phyloP scores from a whole-genome alignment of 345 rosid species.

The Cardamine resedifolia region DNA sequence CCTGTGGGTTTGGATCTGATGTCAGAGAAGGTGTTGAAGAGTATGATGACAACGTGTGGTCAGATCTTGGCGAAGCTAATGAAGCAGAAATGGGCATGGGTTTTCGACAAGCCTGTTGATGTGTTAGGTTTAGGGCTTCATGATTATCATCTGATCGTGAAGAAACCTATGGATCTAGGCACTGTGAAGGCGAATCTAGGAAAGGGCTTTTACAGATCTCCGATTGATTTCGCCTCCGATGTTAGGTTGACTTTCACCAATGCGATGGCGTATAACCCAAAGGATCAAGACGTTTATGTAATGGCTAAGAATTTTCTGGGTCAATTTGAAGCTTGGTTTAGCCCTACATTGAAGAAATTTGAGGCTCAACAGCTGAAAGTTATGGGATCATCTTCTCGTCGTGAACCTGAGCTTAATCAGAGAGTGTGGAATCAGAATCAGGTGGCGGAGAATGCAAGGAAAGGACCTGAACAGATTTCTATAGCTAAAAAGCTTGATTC shows the following conservation, averaged over 20 bases:
- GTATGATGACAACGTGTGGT: constrained; percentile 48
- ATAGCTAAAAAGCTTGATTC: constrained; percentile 38
- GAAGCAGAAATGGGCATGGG: constrained; percentile 63
- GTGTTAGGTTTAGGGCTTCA: constrained; percentile 61
- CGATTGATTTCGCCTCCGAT: constrained; percentile 64
- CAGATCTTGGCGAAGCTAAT: constrained; percentile 70
- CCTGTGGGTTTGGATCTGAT: constrained; percentile 26
- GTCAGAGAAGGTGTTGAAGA: constrained; percentile 26
- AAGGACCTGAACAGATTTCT: constrained; percentile 39
- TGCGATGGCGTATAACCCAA: constrained; percentile 76
- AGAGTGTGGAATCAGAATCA: constrained; percentile 26
- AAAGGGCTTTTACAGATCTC: constrained; percentile 55
- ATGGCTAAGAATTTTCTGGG: constrained; percentile 55
- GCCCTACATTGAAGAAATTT: constrained; percentile 33
- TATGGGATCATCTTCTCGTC: constrained; percentile 30
- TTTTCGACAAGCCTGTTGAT: constrained; percentile 69
- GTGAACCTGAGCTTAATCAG: constrained; percentile 17
- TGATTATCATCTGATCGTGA: constrained; percentile 60
- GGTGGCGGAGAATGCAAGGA: constrained; percentile 22
- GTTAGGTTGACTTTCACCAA: constrained; percentile 72
- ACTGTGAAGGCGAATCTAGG: constrained; percentile 57
- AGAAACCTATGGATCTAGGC: constrained; percentile 82
- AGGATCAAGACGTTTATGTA: constrained; percentile 59
- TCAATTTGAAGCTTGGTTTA: constrained; percentile 54
- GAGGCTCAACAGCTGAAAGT: constrained; percentile 32